Evolutionary conservation across 2,329 filamentous ascomycete genomes (phyloP).

Genomic region (Septoria petroselini): DNA sequence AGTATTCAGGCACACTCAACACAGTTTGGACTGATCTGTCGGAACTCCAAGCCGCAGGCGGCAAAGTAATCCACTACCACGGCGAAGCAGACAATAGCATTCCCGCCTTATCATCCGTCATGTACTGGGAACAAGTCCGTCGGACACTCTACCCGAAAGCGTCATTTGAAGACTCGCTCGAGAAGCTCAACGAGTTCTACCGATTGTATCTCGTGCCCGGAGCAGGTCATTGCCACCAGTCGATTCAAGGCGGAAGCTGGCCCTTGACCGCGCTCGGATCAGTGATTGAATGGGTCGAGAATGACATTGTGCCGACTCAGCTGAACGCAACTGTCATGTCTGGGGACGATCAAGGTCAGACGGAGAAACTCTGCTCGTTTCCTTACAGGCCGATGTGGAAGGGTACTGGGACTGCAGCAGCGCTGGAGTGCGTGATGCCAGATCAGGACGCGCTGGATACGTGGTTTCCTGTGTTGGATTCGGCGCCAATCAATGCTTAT

Average conservation of each 20-base stretch:
- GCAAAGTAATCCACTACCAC: slow-evolving; percentile 58
- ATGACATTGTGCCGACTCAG: slow-evolving; percentile 18
- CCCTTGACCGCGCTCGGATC: slow-evolving; percentile 43
- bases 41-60: slow-evolving; percentile 49
- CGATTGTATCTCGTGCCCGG: slow-evolving; percentile 54
- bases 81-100: slow-evolving; percentile 55
- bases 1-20: slow-evolving; percentile 52
- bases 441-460: slow-evolving; percentile 20
- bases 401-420: neutral
- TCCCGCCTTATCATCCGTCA: slow-evolving; percentile 53
- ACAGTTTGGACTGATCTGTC: slow-evolving; percentile 54
- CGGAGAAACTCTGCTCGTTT: slow-evolving; percentile 16
- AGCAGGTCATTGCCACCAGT: slow-evolving; percentile 51
- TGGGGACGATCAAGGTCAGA: slow-evolving; percentile 14
- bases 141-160: slow-evolving; percentile 49
- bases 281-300: slow-evolving; percentile 24
- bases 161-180: slow-evolving; percentile 30
- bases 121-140: slow-evolving; percentile 55
- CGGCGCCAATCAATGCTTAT: slow-evolving; percentile 15
- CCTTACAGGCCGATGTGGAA: slow-evolving; percentile 20
- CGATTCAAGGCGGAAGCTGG: slow-evolving; percentile 35
- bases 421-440: slow-evolving; percentile 14
- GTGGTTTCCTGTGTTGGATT: slow-evolving; percentile 23
- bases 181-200: slow-evolving; percentile 49
- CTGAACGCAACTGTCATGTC: slow-evolving; percentile 18